phyloP scores from a whole-genome alignment of 1,284 basidiomycete genomes.

The Cryptococcus sp. region DNA sequence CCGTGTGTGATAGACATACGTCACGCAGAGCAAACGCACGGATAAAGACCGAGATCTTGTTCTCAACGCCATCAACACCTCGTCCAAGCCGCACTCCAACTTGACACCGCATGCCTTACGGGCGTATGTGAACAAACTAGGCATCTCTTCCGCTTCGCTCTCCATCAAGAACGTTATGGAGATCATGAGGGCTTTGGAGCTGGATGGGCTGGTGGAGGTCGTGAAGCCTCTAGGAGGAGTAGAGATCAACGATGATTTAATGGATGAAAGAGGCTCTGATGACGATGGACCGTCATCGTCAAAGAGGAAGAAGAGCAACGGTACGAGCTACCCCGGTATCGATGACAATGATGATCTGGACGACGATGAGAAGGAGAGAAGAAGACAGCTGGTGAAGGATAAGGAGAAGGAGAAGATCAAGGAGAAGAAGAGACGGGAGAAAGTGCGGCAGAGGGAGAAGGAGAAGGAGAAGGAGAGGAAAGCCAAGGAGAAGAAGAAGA shows the following conservation, averaged over 20 bases:
- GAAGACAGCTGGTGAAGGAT: conserved; percentile 29
- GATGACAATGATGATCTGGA: conserved; percentile 27
- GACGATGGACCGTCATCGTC: conserved; percentile 18
- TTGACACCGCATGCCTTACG: conserved; percentile 39
- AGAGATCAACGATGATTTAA: conserved; percentile 15
- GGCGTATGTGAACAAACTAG: conserved; percentile 31
- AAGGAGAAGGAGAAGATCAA: conserved; percentile 38
- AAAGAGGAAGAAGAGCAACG: conserved; percentile 22
- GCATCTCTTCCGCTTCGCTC: conserved; percentile 36
- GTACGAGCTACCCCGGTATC: conserved; percentile 5
- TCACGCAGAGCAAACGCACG: conserved; percentile 17
- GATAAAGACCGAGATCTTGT: conserved; percentile 19
- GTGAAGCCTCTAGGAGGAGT: conserved; percentile 50
- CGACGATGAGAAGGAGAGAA: conserved; percentile 28
- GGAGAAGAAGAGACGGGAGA: conserved; percentile 34
- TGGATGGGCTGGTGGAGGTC: conserved; percentile 50
- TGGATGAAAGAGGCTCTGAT: conserved; percentile 20
- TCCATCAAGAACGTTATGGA: conserved; percentile 52
- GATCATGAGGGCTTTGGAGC: conserved; percentile 49
- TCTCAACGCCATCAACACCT: conserved; percentile 41
- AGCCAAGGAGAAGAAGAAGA: conserved; percentile 38
- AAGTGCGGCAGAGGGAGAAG: conserved; percentile 34
- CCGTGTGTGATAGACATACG: conserved; percentile 14
- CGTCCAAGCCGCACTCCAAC: conserved; percentile 34
- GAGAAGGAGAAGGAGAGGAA: conserved; percentile 34